Percentiles rank a stretch among this genome's conserved stretches.
phyloP scores from a whole-genome alignment of 1,284 basidiomycete species.

The Cutaneotrichosporon cavernicola region DNA sequence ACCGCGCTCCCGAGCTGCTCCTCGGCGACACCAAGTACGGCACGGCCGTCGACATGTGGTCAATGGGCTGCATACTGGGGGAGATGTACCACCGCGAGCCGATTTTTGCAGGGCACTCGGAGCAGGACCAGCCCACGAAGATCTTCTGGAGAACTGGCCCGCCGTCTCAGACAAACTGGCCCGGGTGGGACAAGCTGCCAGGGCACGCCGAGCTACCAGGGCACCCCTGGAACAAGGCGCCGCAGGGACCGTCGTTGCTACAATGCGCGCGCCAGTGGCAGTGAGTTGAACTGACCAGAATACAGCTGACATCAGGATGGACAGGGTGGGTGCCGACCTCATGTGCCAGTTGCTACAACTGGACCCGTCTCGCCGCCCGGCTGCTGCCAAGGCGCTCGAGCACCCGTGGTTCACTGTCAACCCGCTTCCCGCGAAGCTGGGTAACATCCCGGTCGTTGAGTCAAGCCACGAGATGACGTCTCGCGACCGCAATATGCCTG shows the following conservation, averaged over 20 bases:
- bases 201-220: conserved; percentile 69
- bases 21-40: conserved; percentile 87
- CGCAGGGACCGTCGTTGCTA: conserved; percentile 27
- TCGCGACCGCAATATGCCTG: conserved; percentile 16
- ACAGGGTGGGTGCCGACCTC: conserved; percentile 48
- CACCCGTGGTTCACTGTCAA: conserved; percentile 69
- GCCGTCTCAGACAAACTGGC: conserved; percentile 71
- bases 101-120: conserved; percentile 81
- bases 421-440: conserved; percentile 77
- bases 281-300: conserved; percentile 29
- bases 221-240: conserved; percentile 41
- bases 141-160: conserved; percentile 89
- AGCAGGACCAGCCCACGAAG: conserved; percentile 84
- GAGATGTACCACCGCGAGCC: conserved; percentile 92
- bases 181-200: conserved; percentile 72
- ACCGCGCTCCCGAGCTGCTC: conserved; percentile 79
- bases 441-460: conserved; percentile 44
- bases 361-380: conserved; percentile 57
- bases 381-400: conserved; percentile 57
- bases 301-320: conserved; percentile 35
- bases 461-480: conserved; percentile 49
- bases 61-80: conserved; percentile 90
- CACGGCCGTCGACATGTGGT: conserved; percentile 96
- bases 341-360: conserved; percentile 56
- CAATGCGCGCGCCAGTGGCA: conserved; percentile 33